phyloP scores from a whole-genome alignment of 2,329 filamentous ascomycete genomes.

The Fusarium sp. region DNA sequence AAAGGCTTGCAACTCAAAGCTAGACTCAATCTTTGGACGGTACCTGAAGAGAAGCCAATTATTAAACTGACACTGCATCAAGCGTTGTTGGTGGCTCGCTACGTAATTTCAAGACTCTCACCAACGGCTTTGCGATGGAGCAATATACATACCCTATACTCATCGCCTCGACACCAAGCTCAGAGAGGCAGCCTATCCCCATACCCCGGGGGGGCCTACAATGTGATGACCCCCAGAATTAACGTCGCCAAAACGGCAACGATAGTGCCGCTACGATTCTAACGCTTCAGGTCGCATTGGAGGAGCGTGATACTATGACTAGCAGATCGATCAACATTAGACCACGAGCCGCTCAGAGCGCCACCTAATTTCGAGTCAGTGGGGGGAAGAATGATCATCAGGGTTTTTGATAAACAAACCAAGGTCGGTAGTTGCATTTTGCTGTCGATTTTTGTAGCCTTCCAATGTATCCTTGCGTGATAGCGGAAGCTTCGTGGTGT shows the following conservation, averaged over 20 bases:
- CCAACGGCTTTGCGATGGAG: neutral
- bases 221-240: slow-evolving; percentile 16
- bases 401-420: neutral
- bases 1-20: neutral
- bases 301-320: slow-evolving; percentile 4
- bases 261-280: neutral
- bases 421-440: neutral
- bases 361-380: slow-evolving; percentile 35
- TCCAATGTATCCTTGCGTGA: slow-evolving; percentile 4
- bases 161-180: neutral
- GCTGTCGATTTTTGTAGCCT: neutral
- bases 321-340: slow-evolving; percentile 19
- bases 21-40: neutral
- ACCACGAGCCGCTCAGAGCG: slow-evolving; percentile 14
- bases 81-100: neutral
- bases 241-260: neutral
- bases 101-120: neutral
- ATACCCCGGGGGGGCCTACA: slow-evolving; percentile 13
- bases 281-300: neutral
- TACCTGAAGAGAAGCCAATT: neutral
- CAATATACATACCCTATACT: slow-evolving; percentile 19
- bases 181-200: slow-evolving; percentile 6
- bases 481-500: neutral
- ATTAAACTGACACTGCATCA: neutral
- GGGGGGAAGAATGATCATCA: slow-evolving; percentile 5